Evolutionary conservation across 768 basidiomycete genomes (phyloP).

Genomic region (Candolleomyces aberdarensis): DNA sequence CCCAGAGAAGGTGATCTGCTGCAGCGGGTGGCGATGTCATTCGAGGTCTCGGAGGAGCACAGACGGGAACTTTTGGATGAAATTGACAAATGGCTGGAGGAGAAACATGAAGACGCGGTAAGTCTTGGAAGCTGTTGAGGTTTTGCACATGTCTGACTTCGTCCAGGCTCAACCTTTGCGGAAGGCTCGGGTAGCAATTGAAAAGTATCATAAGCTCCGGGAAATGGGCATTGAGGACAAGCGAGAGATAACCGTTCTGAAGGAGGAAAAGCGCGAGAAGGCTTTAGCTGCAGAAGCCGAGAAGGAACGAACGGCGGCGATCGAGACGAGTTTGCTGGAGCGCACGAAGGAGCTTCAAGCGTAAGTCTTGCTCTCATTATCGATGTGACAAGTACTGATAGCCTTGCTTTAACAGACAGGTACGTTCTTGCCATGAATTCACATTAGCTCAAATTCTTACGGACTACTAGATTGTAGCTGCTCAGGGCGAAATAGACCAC

Average conservation of each 20-base stretch:
- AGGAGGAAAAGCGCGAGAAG: slow-evolving; percentile 25
- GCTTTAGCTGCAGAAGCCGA: slow-evolving; percentile 28
- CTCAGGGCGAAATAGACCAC: slow-evolving; percentile 33
- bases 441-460: background rate
- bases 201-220: slow-evolving; percentile 36
- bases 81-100: slow-evolving; percentile 49
- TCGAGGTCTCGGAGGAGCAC: slow-evolving; percentile 37
- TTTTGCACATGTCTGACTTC: background rate
- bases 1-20: slow-evolving; percentile 34
- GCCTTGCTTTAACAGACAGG: background rate
- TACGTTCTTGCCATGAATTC: background rate
- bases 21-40: slow-evolving; percentile 33
- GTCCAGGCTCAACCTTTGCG: background rate
- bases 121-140: slow-evolving; percentile 10
- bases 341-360: slow-evolving; percentile 30
- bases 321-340: slow-evolving; percentile 32
- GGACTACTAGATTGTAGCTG: slow-evolving; percentile 17
- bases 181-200: slow-evolving; percentile 28
- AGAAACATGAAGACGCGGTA: slow-evolving; percentile 37
- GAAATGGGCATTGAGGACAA: slow-evolving; percentile 28
- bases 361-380: slow-evolving; percentile 13
- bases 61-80: slow-evolving; percentile 38
- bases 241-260: slow-evolving; percentile 27
- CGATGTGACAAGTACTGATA: background rate
- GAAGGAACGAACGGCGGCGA: slow-evolving; percentile 29